Evolutionary conservation across 306 rosid species (phyloP).

Genomic region (Castanopsis chinensis): DNA sequence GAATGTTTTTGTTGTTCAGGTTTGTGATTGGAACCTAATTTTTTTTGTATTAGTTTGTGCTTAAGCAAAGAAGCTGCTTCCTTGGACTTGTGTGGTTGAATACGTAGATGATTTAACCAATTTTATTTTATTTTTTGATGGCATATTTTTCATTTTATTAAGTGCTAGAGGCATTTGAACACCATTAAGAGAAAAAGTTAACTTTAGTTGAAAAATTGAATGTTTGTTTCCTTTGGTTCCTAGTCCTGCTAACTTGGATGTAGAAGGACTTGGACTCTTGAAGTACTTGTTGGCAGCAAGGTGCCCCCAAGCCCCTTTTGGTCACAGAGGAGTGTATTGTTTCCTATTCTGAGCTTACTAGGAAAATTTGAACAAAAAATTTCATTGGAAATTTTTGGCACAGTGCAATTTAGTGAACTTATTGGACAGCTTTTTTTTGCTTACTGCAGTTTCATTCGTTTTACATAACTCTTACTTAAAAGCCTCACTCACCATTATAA

Average conservation of each 20-base stretch:
- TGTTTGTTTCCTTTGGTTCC: neutral
- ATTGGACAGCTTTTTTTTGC: too few species aligned
- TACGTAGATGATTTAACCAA: neutral
- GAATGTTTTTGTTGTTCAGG: conserved; percentile 88
- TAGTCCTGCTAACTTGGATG: neutral
- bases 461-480: too few species aligned
- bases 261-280: neutral
- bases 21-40: conserved; percentile 23
- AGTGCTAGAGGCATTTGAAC: neutral
- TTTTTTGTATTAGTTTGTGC: conserved; percentile 6
- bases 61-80: neutral
- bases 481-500: too few species aligned
- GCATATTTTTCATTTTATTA: neutral
- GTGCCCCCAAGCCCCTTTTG: neutral
- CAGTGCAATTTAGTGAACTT: too few species aligned
- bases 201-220: neutral
- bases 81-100: neutral
- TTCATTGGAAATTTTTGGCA: too few species aligned
- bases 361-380: neutral
- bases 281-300: neutral
- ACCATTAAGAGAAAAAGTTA: neutral
- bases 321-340: neutral
- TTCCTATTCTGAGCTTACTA: neutral
- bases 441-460: too few species aligned
- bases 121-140: neutral